phyloP scores from a whole-genome alignment of 495 filamentous ascomycete species.

The Pyronema domesticum region DNA sequence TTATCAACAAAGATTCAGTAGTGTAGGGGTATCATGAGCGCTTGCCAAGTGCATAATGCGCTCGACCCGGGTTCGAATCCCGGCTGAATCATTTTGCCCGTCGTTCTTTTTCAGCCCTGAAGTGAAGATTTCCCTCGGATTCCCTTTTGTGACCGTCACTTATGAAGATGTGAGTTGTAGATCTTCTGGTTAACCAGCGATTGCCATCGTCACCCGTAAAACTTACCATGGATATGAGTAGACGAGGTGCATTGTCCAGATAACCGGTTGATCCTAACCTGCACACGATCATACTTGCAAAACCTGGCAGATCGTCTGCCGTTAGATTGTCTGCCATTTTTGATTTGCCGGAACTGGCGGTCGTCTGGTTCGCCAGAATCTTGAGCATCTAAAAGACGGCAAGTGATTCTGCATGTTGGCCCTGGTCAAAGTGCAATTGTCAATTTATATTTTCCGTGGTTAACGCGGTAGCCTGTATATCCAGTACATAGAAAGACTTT shows the following conservation, averaged over 20 bases:
- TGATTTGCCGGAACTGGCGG: too few relatives aligned
- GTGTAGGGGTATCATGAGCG: constrained; percentile 22
- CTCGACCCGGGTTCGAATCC: constrained; percentile 21
- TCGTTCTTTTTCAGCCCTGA: not conserved
- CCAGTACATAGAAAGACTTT: too few relatives aligned
- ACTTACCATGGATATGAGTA: not conserved
- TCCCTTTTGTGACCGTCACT: not conserved
- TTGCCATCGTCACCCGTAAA: not conserved
- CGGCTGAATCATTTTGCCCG: constrained; percentile 12
- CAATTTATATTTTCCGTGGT: not conserved
- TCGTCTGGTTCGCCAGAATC: not conserved
- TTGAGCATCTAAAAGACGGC: not conserved
- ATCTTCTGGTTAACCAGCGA: not conserved
- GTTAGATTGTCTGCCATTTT: not conserved
- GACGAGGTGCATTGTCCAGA: not conserved
- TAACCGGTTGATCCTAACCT: not conserved
- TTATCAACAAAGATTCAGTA: constrained; percentile 8
- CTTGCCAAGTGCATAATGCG: constrained; percentile 14
- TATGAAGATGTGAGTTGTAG: not conserved
- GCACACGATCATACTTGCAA: not conserved
- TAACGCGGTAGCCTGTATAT: too few relatives aligned
- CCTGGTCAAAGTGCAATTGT: not conserved
- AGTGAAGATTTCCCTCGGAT: not conserved
- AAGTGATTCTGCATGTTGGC: not conserved
- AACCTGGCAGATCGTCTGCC: not conserved